Evolutionary conservation across 139 green algal species (phyloP).

Genomic region (Chlamydomonas schloesseri): DNA sequence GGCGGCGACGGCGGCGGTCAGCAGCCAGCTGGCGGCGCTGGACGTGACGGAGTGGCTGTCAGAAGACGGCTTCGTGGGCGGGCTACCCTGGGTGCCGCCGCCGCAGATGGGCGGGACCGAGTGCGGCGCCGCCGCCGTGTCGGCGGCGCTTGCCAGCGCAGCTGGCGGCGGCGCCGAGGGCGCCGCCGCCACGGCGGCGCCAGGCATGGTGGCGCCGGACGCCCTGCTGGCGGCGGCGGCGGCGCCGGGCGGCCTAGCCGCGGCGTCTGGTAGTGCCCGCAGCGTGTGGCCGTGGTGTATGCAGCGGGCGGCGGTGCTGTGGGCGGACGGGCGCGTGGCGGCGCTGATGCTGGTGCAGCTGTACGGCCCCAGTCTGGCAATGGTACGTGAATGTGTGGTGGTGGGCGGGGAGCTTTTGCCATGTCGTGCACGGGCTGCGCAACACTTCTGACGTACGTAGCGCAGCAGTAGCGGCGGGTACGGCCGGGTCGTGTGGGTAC

Average conservation of each 20-base stretch:
- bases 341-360: neutral
- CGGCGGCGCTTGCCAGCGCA: too few relatives aligned
- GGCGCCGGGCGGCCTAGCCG: neutral
- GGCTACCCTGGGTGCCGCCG: neutral
- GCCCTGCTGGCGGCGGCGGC: neutral
- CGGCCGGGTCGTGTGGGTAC: too few relatives aligned
- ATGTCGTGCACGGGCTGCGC: too few relatives aligned
- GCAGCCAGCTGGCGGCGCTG: neutral
- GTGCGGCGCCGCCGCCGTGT: neutral
- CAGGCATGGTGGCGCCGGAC: neutral
- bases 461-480: too few relatives aligned
- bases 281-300: neutral
- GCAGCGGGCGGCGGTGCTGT: conserved; percentile 18
- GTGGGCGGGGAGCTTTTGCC: neutral
- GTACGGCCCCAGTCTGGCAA: neutral
- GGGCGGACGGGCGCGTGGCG: conserved; percentile 1
- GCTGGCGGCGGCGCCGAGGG: too few relatives aligned
- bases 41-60: neutral
- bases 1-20: neutral
- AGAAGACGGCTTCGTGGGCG: neutral
- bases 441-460: too few relatives aligned
- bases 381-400: neutral
- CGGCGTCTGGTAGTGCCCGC: too few relatives aligned
- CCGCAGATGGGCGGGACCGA: neutral
- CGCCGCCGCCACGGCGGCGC: neutral